Conservation (phyloP, 768 basidiomycete species). For the Russula ochroleuca region DNA sequence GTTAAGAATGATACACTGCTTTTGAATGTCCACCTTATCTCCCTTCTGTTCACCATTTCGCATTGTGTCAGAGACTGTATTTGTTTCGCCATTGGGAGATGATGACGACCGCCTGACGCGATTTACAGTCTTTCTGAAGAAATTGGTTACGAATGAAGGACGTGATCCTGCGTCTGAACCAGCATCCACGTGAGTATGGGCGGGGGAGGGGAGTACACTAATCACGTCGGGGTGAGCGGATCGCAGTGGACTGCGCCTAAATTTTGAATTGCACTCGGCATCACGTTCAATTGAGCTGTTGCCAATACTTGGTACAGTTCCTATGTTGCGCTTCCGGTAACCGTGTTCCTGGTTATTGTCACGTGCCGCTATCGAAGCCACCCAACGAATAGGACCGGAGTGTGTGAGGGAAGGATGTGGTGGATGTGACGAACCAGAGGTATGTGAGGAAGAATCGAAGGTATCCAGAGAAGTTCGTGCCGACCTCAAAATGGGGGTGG, state of each 20-base stretch:
- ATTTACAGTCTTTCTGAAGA: constrained; percentile 17
- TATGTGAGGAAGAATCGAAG: constrained; percentile 23
- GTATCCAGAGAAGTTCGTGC: constrained; percentile 34
- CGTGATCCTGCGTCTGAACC: constrained; percentile 30
- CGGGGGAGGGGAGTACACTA: constrained; percentile 34
- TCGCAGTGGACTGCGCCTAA: too few relatives aligned
- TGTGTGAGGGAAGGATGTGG: constrained; percentile 75
- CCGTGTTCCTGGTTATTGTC: constrained; percentile 40
- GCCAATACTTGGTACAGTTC: too few relatives aligned
- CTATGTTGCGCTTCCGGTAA: constrained; percentile 27
- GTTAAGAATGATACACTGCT: neutral
- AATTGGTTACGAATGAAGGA: constrained; percentile 31
- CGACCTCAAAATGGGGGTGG: constrained; percentile 19
- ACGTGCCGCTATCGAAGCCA: constrained; percentile 49
- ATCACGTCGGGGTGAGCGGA: too few relatives aligned
- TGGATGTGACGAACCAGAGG: constrained; percentile 36
- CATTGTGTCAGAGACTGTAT: constrained; percentile 5
- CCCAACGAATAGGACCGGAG: constrained; percentile 60
- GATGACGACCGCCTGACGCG: constrained; percentile 15
- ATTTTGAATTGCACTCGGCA: constrained; percentile 20
- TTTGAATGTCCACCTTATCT: constrained; percentile 14
- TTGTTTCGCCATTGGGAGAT: constrained; percentile 28
- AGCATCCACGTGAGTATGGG: constrained; percentile 41
- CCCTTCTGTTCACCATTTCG: constrained; percentile 28
- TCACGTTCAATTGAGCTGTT: constrained; percentile 41